These are phyloP conservation scores for Nemophila menziesii DNA, from an alignment of 257 asterid genomes.

Conservation along the genomic window DNA sequence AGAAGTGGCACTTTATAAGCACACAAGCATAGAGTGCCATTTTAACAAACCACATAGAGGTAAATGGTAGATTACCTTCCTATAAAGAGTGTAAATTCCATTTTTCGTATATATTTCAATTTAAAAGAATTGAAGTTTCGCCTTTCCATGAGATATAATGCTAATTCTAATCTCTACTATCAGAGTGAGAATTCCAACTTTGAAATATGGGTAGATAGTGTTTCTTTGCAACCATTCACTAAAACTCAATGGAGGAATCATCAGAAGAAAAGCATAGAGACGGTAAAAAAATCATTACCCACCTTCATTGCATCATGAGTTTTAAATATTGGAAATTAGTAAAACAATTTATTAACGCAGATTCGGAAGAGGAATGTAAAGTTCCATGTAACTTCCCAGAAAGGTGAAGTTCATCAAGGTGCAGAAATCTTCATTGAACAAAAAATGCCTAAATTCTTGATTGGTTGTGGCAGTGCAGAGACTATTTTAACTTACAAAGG, in stretches of 20 bases:
- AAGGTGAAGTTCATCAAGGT: conserved; percentile 24
- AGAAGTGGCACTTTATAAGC: no score
- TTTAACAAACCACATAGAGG: no score
- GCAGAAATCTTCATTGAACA: conserved; percentile 26
- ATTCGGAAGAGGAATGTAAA: conserved; percentile 17
- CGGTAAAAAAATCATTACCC: conserved; percentile 14
- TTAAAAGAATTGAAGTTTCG: no score
- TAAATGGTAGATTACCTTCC: no score
- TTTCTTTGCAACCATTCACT: conserved; percentile 56
- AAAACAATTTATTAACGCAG: conserved; percentile 20
- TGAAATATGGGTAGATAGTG: conserved; percentile 23
- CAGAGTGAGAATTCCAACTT: conserved; percentile 15
- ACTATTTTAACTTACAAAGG: conserved; percentile 20
- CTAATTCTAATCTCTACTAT: background rate
- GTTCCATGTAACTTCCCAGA: conserved; percentile 14
- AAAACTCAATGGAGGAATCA: conserved; percentile 41
- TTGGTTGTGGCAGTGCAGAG: conserved; percentile 31
- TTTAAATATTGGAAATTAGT: no score
- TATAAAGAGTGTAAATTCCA: no score
- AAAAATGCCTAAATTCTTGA: conserved; percentile 20
- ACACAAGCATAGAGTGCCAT: no score
- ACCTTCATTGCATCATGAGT: no score
- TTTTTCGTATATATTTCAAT: no score
- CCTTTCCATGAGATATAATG: no score
- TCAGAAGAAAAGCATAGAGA: conserved; percentile 35